These are phyloP conservation scores for Macadamia integrifolia DNA, from an alignment of 164 flowering plant genomes.

Conservation along the genomic window DNA sequence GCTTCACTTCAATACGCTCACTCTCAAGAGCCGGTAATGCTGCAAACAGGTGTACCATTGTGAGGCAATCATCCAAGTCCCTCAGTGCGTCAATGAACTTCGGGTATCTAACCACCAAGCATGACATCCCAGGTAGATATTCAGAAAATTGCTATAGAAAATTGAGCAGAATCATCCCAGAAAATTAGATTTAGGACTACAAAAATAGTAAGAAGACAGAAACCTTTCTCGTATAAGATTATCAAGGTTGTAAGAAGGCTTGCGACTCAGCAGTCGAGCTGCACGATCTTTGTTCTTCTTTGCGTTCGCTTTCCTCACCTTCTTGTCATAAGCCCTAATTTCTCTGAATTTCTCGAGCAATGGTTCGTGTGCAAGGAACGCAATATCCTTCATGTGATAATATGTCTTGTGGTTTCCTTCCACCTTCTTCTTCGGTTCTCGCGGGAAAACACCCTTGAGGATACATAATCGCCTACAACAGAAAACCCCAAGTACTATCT, in stretches of 20 bases:
- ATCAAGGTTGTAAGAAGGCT: conserved; percentile 56
- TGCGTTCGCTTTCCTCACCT: conserved; percentile 63
- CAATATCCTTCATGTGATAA: conserved; percentile 75
- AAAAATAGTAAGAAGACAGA: not conserved
- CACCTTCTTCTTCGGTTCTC: conserved; percentile 89
- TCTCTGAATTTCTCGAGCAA: conserved; percentile 64
- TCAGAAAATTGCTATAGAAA: not conserved
- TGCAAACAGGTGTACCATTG: conserved; percentile 91
- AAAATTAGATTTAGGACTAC: too few species aligned
- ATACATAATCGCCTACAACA: conserved; percentile 69
- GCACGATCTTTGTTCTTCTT: conserved; percentile 68
- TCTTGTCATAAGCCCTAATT: conserved; percentile 54
- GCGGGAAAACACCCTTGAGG: conserved; percentile 76
- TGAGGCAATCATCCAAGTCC: conserved; percentile 92
- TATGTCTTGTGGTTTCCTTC: conserved; percentile 91
- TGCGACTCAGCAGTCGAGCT: conserved; percentile 33
- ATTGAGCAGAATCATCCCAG: not conserved
- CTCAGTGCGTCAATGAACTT: conserved; percentile 81
- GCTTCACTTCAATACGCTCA: conserved; percentile 54
- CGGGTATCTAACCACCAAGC: conserved; percentile 55
- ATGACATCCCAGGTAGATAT: not conserved
- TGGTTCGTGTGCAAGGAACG: conserved; percentile 72
- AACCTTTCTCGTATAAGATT: conserved; percentile 73
- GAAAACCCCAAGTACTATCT: too few species aligned
- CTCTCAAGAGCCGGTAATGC: conserved; percentile 75